Conservation (phyloP, 1,139 yeast species). For the Suhomyces coccinellae region DNA sequence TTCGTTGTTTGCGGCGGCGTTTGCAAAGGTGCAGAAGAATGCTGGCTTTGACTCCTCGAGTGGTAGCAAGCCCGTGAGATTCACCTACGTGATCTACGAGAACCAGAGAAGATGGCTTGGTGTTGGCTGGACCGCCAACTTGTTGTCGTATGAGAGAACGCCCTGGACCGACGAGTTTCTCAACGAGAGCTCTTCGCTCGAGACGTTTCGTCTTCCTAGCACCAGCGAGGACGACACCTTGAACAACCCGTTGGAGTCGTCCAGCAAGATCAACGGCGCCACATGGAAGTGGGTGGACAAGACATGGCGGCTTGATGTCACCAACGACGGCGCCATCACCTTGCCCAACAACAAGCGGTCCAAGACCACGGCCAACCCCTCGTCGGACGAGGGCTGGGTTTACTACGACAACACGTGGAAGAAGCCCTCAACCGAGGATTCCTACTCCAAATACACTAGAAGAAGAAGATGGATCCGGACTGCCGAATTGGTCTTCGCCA, state of each 20-base stretch:
- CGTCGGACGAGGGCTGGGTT: conserved; percentile 79
- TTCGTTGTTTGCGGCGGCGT: conserved; percentile 54
- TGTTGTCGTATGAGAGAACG: conserved; percentile 87
- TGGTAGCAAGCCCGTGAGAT: conserved; percentile 64
- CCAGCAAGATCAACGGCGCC: conserved; percentile 61
- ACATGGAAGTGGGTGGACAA: conserved; percentile 94
- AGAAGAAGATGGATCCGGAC: conserved; percentile 95
- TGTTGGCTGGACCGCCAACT: conserved; percentile 94
- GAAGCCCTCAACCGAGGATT: conserved; percentile 82
- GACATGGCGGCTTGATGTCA: conserved; percentile 85
- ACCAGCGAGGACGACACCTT: conserved; percentile 38
- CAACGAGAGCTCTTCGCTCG: conserved; percentile 80
- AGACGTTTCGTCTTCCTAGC: conserved; percentile 76
- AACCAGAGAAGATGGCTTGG: conserved; percentile 98
- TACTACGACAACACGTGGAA: conserved; percentile 95
- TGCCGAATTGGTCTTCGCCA: conserved; percentile 68
- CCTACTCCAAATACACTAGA: conserved; percentile 88
- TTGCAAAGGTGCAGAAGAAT: conserved; percentile 59
- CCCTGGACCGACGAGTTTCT: conserved; percentile 97
- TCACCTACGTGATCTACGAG: conserved; percentile 91
- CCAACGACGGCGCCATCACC: conserved; percentile 84
- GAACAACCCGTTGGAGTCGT: conserved; percentile 31
- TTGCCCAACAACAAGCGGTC: conserved; percentile 61
- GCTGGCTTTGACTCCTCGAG: conserved; percentile 32
- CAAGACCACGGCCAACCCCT: conserved; percentile 76